phyloP scores from a whole-genome alignment of 75 land plant genomes.

The Larix kaempferi region DNA sequence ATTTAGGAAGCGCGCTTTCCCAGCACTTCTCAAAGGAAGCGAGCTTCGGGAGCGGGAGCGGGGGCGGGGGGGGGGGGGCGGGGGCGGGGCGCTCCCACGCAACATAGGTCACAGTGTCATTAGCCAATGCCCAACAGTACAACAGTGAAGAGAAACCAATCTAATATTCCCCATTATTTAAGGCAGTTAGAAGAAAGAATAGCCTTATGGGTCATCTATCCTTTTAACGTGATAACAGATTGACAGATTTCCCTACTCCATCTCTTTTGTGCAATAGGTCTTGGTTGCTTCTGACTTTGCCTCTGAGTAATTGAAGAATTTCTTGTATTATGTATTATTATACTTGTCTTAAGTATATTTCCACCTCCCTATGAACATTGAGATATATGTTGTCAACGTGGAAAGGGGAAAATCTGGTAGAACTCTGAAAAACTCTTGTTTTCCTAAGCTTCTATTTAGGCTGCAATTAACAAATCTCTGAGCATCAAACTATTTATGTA shows the following conservation, averaged over 20 bases:
- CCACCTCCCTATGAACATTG: background rate
- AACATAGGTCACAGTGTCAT: too few relatives aligned
- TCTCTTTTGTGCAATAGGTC: background rate
- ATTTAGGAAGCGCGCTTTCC: too few relatives aligned
- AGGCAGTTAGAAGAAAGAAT: background rate
- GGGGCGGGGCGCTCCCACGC: too few relatives aligned
- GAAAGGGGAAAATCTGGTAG: background rate
- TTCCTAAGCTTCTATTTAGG: background rate
- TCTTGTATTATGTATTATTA: background rate
- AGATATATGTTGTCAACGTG: background rate
- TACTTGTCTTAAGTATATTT: background rate
- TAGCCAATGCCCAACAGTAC: background rate
- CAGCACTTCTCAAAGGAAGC: too few relatives aligned
- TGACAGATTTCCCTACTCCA: background rate
- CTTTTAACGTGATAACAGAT: background rate
- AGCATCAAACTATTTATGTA: background rate
- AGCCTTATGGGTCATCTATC: background rate
- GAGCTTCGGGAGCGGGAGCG: too few relatives aligned
- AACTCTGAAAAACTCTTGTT: background rate
- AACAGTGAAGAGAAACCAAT: background rate
- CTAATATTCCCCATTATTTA: background rate
- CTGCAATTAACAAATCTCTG: background rate
- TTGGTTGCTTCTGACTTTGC: background rate
- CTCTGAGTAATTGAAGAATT: background rate
- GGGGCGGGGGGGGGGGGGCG: too few relatives aligned